These are phyloP conservation scores for Solanum ossicruentum DNA, from an alignment of 257 asterid species.

Conservation along the genomic window DNA sequence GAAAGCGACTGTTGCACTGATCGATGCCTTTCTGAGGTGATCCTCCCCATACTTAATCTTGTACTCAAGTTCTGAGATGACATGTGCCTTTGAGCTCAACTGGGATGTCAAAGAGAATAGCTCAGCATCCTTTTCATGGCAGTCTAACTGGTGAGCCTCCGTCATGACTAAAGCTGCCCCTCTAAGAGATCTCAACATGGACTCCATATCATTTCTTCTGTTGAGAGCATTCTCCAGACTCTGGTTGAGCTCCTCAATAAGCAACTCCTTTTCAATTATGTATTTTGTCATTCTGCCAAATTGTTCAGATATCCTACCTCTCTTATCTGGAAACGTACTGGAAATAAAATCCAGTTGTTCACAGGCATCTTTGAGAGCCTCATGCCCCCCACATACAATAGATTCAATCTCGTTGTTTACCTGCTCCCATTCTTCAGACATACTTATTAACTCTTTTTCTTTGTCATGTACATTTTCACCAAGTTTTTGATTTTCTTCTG, in stretches of 20 bases:
- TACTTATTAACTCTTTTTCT: slow-evolving; percentile 32
- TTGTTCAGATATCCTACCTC: slow-evolving; percentile 49
- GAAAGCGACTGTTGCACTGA: slow-evolving; percentile 74
- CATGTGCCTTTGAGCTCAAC: slow-evolving; percentile 28
- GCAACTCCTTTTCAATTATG: slow-evolving; percentile 53
- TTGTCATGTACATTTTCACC: slow-evolving; percentile 38
- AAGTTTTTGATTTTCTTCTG: slow-evolving; percentile 41
- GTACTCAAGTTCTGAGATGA: slow-evolving; percentile 37
- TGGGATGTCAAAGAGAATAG: slow-evolving; percentile 35
- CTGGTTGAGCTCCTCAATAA: slow-evolving; percentile 54
- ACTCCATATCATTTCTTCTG: slow-evolving; percentile 60
- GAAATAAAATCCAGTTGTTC: slow-evolving; percentile 46
- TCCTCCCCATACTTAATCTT: slow-evolving; percentile 37
- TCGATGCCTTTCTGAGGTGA: slow-evolving; percentile 41
- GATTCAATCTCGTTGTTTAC: slow-evolving; percentile 49
- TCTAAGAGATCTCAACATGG: slow-evolving; percentile 89
- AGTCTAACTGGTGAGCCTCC: slow-evolving; percentile 75
- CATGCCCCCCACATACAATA: slow-evolving; percentile 57
- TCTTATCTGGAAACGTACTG: slow-evolving; percentile 31
- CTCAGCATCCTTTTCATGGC: slow-evolving; percentile 60
- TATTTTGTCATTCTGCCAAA: slow-evolving; percentile 50
- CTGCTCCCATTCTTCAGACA: slow-evolving; percentile 49
- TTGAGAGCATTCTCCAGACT: slow-evolving; percentile 60
- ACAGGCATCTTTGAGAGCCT: slow-evolving; percentile 53
- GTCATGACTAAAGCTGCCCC: slow-evolving; percentile 83